A percentile compares a stretch with the other conserved stretches of the same genome.
Evolutionary conservation across 371 early-diverging fungal genomes (phyloP).

Genomic region (Rhizoclosmatium hyalinum): DNA sequence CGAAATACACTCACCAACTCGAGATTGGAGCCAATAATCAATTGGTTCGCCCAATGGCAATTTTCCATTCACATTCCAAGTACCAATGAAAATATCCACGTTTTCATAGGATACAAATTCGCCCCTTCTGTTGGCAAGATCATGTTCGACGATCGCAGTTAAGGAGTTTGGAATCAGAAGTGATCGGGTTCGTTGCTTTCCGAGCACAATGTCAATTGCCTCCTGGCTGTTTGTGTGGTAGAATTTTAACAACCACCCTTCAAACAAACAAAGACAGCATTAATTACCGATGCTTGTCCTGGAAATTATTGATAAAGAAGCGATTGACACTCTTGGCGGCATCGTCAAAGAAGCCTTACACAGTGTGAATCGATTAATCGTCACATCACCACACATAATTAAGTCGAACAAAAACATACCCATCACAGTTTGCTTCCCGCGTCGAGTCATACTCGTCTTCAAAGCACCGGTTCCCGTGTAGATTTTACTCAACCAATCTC

Average conservation of each 20-base stretch:
- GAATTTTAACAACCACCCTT: neutral
- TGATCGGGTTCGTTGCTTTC: slow-evolving; percentile 20
- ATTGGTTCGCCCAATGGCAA: slow-evolving; percentile 69
- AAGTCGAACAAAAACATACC: slow-evolving; percentile 34
- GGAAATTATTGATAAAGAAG: slow-evolving; percentile 91
- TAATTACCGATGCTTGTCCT: slow-evolving; percentile 63
- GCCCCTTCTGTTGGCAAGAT: slow-evolving; percentile 40
- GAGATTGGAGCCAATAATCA: slow-evolving; percentile 67
- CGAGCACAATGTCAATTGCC: slow-evolving; percentile 88
- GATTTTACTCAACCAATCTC: slow-evolving; percentile 34
- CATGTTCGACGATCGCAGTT: slow-evolving; percentile 44
- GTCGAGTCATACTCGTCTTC: slow-evolving; percentile 88
- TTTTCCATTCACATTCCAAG: slow-evolving; percentile 91
- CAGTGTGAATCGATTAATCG: neutral
- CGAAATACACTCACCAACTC: slow-evolving; percentile 25
- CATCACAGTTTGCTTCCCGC: slow-evolving; percentile 86
- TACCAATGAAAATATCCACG: slow-evolving; percentile 77
- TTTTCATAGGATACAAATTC: slow-evolving; percentile 41
- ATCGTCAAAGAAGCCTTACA: slow-evolving; percentile 76
- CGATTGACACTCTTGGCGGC: slow-evolving; percentile 91
- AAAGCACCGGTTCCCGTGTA: slow-evolving; percentile 95
- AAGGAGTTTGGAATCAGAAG: slow-evolving; percentile 51
- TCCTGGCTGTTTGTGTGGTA: slow-evolving; percentile 69
- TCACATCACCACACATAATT: neutral
- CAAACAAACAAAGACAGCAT: neutral